A percentile compares a stretch with the other conserved stretches of the same genome.
Evolutionary conservation across 1,139 yeast species (phyloP).

Genomic region (Zygosaccharomyces sapae): DNA sequence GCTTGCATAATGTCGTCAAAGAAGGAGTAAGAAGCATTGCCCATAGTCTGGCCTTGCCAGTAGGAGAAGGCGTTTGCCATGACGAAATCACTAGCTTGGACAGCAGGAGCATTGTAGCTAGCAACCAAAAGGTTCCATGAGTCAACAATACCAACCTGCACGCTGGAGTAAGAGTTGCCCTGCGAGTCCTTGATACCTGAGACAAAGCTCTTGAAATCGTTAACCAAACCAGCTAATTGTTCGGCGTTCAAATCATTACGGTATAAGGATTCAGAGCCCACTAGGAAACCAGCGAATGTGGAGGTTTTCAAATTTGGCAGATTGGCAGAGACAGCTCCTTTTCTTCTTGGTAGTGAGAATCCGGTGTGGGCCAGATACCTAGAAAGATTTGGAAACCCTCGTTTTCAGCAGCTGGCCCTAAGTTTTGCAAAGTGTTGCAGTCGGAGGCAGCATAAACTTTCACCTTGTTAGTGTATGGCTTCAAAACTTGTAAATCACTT

Average conservation of each 20-base stretch:
- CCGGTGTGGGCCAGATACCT: constrained; percentile 91
- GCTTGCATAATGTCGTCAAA: constrained; percentile 97
- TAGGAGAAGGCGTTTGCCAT: constrained; percentile 94
- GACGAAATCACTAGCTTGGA: constrained; percentile 75
- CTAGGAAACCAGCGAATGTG: constrained; percentile 69
- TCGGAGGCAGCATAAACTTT: constrained; percentile 85
- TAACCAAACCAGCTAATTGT: constrained; percentile 61
- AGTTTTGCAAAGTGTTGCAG: constrained; percentile 74
- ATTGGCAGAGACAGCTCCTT: constrained; percentile 61
- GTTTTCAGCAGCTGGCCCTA: constrained; percentile 82
- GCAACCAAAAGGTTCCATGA: constrained; percentile 92
- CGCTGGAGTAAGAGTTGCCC: constrained; percentile 67
- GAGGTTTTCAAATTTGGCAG: constrained; percentile 66
- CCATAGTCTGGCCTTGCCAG: constrained; percentile 94
- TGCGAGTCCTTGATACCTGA: constrained; percentile 65
- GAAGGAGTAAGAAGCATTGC: constrained; percentile 82
- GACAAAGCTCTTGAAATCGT: constrained; percentile 53
- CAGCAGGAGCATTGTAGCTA: constrained; percentile 63
- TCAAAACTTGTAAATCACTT: constrained; percentile 55
- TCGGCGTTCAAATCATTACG: constrained; percentile 74
- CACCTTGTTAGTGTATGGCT: constrained; percentile 54
- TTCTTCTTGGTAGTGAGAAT: constrained; percentile 65
- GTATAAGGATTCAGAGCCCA: constrained; percentile 90
- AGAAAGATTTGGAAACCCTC: constrained; percentile 69
- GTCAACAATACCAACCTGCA: constrained; percentile 89